Percentiles rank a stretch among this genome's conserved stretches.
Evolutionary conservation across 768 basidiomycete species (phyloP).

Genomic region (Aureoboletus auriporus): DNA sequence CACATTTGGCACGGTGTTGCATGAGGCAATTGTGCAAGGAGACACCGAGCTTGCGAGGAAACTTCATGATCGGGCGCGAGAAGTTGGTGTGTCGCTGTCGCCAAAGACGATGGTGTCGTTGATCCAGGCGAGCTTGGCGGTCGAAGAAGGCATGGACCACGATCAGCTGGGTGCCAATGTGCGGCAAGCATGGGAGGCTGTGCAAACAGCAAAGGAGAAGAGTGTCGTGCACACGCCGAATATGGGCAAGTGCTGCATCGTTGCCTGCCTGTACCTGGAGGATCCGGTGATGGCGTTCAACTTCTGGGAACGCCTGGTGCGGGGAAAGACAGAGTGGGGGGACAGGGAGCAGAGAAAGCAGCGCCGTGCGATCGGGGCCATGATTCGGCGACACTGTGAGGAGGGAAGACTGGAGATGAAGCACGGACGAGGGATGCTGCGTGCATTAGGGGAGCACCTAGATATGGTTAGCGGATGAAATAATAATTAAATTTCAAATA

Average conservation of each 20-base stretch:
- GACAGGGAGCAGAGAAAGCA: constrained; percentile 42
- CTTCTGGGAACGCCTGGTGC: constrained; percentile 55
- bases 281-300: constrained; percentile 51
- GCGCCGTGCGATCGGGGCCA: constrained; percentile 39
- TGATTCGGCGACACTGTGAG: constrained; percentile 28
- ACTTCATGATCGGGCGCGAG: constrained; percentile 40
- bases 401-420: constrained; percentile 24
- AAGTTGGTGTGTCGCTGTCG: constrained; percentile 36
- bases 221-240: constrained; percentile 40
- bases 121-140: constrained; percentile 38
- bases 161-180: constrained; percentile 33
- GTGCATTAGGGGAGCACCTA: constrained; percentile 10
- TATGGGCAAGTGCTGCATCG: constrained; percentile 50
- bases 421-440: constrained; percentile 18
- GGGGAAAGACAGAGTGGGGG: constrained; percentile 41
- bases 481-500: no score
- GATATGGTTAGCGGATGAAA: no score
- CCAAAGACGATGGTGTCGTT: constrained; percentile 48
- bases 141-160: constrained; percentile 23
- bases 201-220: constrained; percentile 35
- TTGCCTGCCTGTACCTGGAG: constrained; percentile 43
- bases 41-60: constrained; percentile 41
- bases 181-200: constrained; percentile 37
- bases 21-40: constrained; percentile 46
- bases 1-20: constrained; percentile 60